A percentile compares a stretch with the other conserved stretches of the same genome.
Conservation (phyloP, 345 rosid species). For the Populus tremula region DNA sequence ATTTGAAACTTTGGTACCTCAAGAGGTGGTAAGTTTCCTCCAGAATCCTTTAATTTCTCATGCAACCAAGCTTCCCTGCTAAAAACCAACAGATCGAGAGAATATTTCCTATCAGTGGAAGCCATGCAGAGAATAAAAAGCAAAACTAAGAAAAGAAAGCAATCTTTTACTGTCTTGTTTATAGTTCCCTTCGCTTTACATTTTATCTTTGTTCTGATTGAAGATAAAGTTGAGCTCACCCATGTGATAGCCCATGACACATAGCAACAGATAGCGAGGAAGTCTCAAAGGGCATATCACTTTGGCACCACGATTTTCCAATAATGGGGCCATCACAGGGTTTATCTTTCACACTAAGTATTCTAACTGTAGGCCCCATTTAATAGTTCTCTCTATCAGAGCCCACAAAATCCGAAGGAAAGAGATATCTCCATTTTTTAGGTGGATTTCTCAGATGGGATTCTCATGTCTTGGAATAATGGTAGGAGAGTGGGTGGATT, state of each 20-base stretch:
- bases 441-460: constrained; percentile 37
- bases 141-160: constrained; percentile 35
- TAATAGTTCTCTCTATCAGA: constrained; percentile 20
- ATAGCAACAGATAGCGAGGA: constrained; percentile 24
- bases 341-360: constrained; percentile 47
- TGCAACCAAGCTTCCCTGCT: constrained; percentile 95
- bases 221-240: constrained; percentile 32
- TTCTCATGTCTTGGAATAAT: constrained; percentile 31
- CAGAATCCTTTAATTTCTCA: constrained; percentile 65
- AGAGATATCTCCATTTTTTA: constrained; percentile 47
- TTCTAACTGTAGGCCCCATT: constrained; percentile 39
- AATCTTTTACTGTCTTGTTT: constrained; percentile 42
- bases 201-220: constrained; percentile 16
- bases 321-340: constrained; percentile 40
- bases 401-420: constrained; percentile 67
- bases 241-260: constrained; percentile 50
- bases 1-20: constrained; percentile 50
- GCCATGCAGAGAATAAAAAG: constrained; percentile 48
- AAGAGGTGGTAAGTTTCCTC: constrained; percentile 54
- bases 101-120: constrained; percentile 46
- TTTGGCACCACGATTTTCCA: constrained; percentile 43
- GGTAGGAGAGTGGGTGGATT: constrained; percentile 13
- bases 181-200: constrained; percentile 30
- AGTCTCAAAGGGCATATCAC: constrained; percentile 34
- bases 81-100: constrained; percentile 41